These are phyloP conservation scores for Candida manassasensis DNA, from an alignment of 805 yeast species.

Conservation along the genomic window DNA sequence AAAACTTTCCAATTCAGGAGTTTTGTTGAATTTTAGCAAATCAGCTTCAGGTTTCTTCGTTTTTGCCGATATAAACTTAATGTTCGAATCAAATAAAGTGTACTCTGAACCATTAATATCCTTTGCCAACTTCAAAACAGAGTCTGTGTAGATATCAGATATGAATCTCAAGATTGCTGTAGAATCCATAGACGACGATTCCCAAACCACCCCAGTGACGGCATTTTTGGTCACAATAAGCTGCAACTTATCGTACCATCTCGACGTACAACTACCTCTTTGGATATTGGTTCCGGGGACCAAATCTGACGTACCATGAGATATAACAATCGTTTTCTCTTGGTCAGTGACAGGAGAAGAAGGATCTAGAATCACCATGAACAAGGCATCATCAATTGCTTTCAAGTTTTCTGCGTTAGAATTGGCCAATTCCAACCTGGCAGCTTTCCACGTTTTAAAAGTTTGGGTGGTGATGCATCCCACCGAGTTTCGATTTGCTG, in stretches of 20 bases:
- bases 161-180: constrained; percentile 54
- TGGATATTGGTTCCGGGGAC: constrained; percentile 43
- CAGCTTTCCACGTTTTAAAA: constrained; percentile 44
- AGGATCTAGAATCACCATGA: constrained; percentile 48
- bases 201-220: constrained; percentile 58
- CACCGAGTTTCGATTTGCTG: constrained; percentile 41
- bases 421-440: constrained; percentile 37
- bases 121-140: constrained; percentile 51
- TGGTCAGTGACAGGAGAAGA: constrained; percentile 43
- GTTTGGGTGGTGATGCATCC: constrained; percentile 55
- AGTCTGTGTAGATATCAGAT: constrained; percentile 55
- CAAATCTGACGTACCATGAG: constrained; percentile 48
- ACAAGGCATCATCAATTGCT: constrained; percentile 45
- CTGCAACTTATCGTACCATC: constrained; percentile 59
- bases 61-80: constrained; percentile 32
- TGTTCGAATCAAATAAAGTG: constrained; percentile 43
- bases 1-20: constrained; percentile 44
- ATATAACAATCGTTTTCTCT: constrained; percentile 45
- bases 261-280: constrained; percentile 52
- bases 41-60: constrained; percentile 32
- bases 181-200: constrained; percentile 53
- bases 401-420: constrained; percentile 34
- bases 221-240: constrained; percentile 50
- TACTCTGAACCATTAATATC: constrained; percentile 55
- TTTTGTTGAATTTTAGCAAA: constrained; percentile 30